phyloP scores from a whole-genome alignment of 2,329 filamentous ascomycete genomes.

The Botrytis byssoidea region DNA sequence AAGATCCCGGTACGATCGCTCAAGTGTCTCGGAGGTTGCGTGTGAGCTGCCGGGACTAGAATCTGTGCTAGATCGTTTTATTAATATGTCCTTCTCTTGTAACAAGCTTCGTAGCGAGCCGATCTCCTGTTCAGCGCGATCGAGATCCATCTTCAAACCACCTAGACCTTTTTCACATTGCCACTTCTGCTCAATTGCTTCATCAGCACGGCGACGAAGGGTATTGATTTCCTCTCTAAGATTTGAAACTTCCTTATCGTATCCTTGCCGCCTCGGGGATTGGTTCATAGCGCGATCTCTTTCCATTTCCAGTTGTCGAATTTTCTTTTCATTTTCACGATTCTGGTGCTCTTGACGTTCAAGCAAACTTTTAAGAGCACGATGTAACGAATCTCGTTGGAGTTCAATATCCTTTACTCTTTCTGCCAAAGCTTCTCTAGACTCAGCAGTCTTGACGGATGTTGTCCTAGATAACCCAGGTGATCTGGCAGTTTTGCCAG shows the following conservation, averaged over 20 bases:
- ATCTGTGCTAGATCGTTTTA: constrained; percentile 50
- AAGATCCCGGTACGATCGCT: constrained; percentile 71
- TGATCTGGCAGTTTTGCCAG: constrained; percentile 30
- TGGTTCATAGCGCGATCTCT: constrained; percentile 68
- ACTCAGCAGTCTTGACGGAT: constrained; percentile 47
- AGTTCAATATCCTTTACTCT: constrained; percentile 89
- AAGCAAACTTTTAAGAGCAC: constrained; percentile 79
- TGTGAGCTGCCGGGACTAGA: constrained; percentile 45
- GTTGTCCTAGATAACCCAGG: constrained; percentile 57
- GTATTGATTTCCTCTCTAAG: constrained; percentile 82
- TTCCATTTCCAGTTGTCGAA: constrained; percentile 73
- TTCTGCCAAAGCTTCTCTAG: constrained; percentile 69
- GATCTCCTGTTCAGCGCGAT: constrained; percentile 92
- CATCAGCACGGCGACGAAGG: constrained; percentile 82
- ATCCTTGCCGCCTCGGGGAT: constrained; percentile 72
- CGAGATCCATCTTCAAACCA: constrained; percentile 93
- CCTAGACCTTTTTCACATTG: constrained; percentile 87
- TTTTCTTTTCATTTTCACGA: constrained; percentile 77
- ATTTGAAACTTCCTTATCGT: constrained; percentile 76
- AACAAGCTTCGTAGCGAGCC: constrained; percentile 75
- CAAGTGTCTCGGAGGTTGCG: constrained; percentile 68
- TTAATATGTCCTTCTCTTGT: constrained; percentile 76
- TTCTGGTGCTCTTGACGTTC: constrained; percentile 83
- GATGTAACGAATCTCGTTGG: constrained; percentile 89
- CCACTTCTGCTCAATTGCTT: constrained; percentile 94